Base-by-base conservation (phyloP, 768 basidiomycete genomes). In the Amanita fuliginea region DNA sequence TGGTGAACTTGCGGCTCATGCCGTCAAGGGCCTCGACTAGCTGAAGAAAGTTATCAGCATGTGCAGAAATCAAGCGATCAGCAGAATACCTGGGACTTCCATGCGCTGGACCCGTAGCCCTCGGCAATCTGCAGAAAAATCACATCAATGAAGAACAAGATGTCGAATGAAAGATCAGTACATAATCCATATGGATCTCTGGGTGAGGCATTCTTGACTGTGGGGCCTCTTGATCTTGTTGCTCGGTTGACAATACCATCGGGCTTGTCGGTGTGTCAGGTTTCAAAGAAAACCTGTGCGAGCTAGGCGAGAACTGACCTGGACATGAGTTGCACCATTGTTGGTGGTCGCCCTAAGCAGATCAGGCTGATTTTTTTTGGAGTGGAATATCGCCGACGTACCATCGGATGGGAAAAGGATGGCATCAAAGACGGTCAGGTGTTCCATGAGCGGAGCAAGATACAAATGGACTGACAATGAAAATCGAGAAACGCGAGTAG, bases 171-270 rank as follows among this genome's bases (percentile, higher is more conserved):
- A 49, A 34, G 51, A 40, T 53, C 7, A 69, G 52, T 56, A 76
- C 76, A 64, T 82, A 85, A 64, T 89, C 85, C 86, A 90, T 90
- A 60, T 84, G 78, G 36, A 86, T 76, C 62, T 89, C 86, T 9
- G 87, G 87, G 62, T 90, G 87, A 0, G 87, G 87, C 70, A 86
- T 75, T 46, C 81, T 79, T 41, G 78, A 66, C 28, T 73, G 72
- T 24, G 71, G 64, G 49, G 67, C 70, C 39, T 69, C 70, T 47
- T 73, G 73, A 9, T 70, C 63, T 11, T 65, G 65, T 51, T 75
- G 73, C 41, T 73, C 71, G 49, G 68, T 64, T 14, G 68, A 66
- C 51, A 69, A 57, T 47, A 71, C 61, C 64, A 73, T 70, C 2
- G 70, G 71, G 54, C 75, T 76, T 53, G 18, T 26, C 33, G 39